Evolutionary conservation across 331 rosid species (phyloP), one percentile per base, ranked within the genome.

Genomic region (Malus hybrid): DNA sequence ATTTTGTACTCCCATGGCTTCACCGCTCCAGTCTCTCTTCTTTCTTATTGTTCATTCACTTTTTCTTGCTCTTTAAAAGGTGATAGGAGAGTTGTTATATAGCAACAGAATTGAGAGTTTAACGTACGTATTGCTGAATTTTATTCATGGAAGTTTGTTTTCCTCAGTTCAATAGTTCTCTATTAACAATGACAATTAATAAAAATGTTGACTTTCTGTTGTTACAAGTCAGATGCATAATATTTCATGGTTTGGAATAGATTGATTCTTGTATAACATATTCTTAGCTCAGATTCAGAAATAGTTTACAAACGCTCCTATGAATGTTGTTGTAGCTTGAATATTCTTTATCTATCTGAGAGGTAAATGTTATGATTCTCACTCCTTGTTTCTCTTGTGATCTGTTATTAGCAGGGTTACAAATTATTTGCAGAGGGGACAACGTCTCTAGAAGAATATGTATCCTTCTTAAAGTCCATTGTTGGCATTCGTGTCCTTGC

Each of bases 401-500:
- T 30, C 33, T 71, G 68, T 78, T 56, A 39, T 44, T 83, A 92
- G 97, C 85, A 92, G 97, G 86, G 74, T 70, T 92, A 81, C 58
- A 92, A 83, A 82, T 85, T 90, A 62, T 90, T 82, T 75, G 65
- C 56, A 5, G 93, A 92, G 53, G 90, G 93, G 24, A 78, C 69
- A 82, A 81, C 79, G 78, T 86, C 87, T 28, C 80, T 92, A 29
- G 91, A 88, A 83, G 87, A 88, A 76, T 92, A 87, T 62, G 83
- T 90, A 33, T 81, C 75, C 74, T 81, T 77, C 76, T 81, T 92
- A 84, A 92, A 90, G 81, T 88, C 90, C 68, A 80, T 32, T 15
- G 88, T 88, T 64, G 89, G 93, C 73, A 75, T 88, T 74, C 72
- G 62, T 26, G 70, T 58, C 58, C 96, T 92, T 81, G 93, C 87